Percentiles rank a stretch among this genome's conserved stretches.
Evolutionary conservation across 805 yeast species (phyloP).

Genomic region (Jamesozyma hellenica): DNA sequence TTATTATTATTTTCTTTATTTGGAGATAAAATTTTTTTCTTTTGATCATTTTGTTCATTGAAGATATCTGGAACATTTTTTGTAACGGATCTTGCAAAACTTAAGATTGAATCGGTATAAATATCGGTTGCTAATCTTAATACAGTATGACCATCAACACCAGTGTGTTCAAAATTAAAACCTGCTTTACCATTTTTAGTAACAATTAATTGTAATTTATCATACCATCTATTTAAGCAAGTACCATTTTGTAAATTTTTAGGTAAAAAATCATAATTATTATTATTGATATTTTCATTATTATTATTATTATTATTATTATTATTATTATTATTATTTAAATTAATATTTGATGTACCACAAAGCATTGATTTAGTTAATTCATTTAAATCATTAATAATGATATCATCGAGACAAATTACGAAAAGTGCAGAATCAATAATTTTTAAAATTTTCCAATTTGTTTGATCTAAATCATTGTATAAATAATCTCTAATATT

Average conservation of each 20-base stretch:
- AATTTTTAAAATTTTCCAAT: conserved; percentile 60
- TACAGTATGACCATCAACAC: conserved; percentile 93
- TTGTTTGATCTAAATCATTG: conserved; percentile 39
- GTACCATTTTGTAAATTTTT: conserved; percentile 84
- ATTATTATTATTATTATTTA: conserved; percentile 23
- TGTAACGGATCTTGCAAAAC: conserved; percentile 78
- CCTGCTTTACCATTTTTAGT: conserved; percentile 89
- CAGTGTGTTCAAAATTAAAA: conserved; percentile 86
- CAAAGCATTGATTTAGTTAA: conserved; percentile 79
- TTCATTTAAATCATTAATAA: conserved; percentile 31
- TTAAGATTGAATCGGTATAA: conserved; percentile 79
- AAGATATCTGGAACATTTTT: conserved; percentile 36
- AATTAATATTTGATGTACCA: conserved; percentile 67
- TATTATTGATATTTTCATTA: neutral
- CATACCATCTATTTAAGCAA: conserved; percentile 92
- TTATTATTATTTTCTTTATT: neutral
- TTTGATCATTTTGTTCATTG: neutral
- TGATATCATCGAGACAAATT: conserved; percentile 73
- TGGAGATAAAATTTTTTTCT: conserved; percentile 1
- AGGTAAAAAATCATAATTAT: conserved; percentile 6
- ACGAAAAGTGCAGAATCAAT: conserved; percentile 77
- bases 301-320: too few relatives aligned
- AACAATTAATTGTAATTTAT: conserved; percentile 76
- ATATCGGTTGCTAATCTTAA: conserved; percentile 80
- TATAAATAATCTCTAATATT: conserved; percentile 46